Evolutionary conservation across 306 rosid species (phyloP).

Genomic region (Lagenaria siceraria): DNA sequence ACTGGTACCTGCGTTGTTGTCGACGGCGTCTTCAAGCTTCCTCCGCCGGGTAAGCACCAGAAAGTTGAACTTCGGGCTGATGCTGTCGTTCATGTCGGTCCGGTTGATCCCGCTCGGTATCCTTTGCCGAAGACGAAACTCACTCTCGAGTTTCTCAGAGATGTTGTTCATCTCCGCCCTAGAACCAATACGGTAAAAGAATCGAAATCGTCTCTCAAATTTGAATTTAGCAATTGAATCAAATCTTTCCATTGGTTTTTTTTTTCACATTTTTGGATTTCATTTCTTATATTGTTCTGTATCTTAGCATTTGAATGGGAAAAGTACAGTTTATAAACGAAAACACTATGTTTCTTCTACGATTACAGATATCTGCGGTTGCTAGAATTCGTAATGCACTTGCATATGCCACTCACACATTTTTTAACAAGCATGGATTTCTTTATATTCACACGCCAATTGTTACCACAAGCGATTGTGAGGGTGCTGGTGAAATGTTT

Average conservation of each 20-base stretch:
- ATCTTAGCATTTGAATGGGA: not conserved
- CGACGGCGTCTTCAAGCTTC: slow-evolving; percentile 65
- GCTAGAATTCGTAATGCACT: slow-evolving; percentile 79
- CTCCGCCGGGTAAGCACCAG: slow-evolving; percentile 74
- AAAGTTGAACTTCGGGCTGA: slow-evolving; percentile 74
- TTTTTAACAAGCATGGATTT: slow-evolving; percentile 66
- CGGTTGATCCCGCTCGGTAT: slow-evolving; percentile 73
- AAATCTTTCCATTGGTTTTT: not conserved
- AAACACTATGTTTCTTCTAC: not conserved
- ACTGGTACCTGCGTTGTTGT: slow-evolving; percentile 76
- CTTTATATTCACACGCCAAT: slow-evolving; percentile 89
- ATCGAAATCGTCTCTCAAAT: not conserved
- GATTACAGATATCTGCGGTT: slow-evolving; percentile 70
- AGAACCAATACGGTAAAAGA: slow-evolving; percentile 65
- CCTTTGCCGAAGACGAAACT: slow-evolving; percentile 76
- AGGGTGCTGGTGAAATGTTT: slow-evolving; percentile 99
- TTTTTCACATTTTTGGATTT: not conserved
- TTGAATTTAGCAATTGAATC: not conserved
- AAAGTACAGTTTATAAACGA: no score
- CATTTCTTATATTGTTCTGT: not conserved
- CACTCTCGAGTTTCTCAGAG: slow-evolving; percentile 68
- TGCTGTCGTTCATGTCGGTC: slow-evolving; percentile 67
- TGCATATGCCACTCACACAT: slow-evolving; percentile 79
- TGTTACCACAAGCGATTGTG: slow-evolving; percentile 93
- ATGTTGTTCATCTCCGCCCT: slow-evolving; percentile 76